Evolutionary conservation across 805 yeast genomes (phyloP).

Genomic region (Barnettozyma salicaria): DNA sequence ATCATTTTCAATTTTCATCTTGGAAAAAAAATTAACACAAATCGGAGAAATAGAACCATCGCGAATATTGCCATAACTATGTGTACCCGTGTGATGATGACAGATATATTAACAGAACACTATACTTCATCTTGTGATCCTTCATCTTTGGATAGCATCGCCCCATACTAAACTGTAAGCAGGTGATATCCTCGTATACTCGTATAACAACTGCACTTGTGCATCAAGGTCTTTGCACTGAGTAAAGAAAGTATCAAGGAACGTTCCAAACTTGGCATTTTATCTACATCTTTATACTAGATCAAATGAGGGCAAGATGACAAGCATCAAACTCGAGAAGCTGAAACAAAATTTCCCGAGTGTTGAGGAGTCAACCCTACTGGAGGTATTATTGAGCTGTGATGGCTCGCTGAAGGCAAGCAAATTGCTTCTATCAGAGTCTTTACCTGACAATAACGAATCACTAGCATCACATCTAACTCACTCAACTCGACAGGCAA

Average conservation of each 20-base stretch:
- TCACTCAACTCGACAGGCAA: slow-evolving; percentile 15
- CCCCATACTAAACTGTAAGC: no score
- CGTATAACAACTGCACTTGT: no score
- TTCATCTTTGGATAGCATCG: no score
- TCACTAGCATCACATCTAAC: slow-evolving; percentile 6
- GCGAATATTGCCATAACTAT: slow-evolving; percentile 1
- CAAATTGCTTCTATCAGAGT: slow-evolving; percentile 35
- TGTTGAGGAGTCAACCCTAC: slow-evolving; percentile 35
- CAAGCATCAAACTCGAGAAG: slow-evolving; percentile 34
- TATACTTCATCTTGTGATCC: no score
- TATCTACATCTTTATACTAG: no score
- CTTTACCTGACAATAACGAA: slow-evolving; percentile 14
- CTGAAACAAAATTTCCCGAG: slow-evolving; percentile 37
- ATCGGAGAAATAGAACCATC: no score
- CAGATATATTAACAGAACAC: no score
- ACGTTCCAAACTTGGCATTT: no score
- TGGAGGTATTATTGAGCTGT: slow-evolving; percentile 49
- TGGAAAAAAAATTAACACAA: slow-evolving; percentile 1
- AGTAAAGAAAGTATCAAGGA: no score
- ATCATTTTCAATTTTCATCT: neutral
- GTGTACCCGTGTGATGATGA: no score
- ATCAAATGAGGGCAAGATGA: slow-evolving; percentile 17
- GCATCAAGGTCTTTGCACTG: no score
- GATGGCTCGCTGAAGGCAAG: slow-evolving; percentile 45
- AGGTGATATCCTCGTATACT: no score